Conservation (phyloP, 768 basidiomycete genomes). For the Collybiopsis luxurians region DNA sequence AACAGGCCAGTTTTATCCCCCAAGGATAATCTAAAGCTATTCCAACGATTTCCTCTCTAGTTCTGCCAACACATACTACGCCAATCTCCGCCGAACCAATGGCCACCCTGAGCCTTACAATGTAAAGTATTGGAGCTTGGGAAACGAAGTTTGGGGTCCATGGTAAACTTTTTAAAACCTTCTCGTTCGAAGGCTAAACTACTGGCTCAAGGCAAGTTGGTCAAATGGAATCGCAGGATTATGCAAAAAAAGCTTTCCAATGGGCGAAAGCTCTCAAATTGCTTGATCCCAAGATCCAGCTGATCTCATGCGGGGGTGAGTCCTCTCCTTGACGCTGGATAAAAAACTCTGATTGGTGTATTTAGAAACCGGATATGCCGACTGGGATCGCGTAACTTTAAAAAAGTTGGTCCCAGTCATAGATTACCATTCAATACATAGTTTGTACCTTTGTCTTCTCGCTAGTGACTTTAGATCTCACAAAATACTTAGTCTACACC, state of each 20-base stretch:
- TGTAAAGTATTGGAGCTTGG: conserved; percentile 45
- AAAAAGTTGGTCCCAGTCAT: conserved; percentile 42
- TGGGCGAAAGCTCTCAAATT: conserved; percentile 62
- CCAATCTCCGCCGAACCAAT: conserved; percentile 56
- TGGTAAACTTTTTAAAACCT: conserved; percentile 34
- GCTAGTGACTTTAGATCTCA: background rate
- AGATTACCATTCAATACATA: conserved; percentile 49
- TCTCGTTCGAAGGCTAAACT: conserved; percentile 9
- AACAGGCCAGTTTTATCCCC: conserved; percentile 36
- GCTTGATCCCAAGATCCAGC: conserved; percentile 52
- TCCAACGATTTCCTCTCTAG: too few species aligned
- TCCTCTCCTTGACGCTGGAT: background rate
- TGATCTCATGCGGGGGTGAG: conserved; percentile 53
- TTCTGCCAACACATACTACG: conserved; percentile 44
- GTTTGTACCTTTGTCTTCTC: conserved; percentile 18
- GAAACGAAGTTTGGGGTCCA: conserved; percentile 58
- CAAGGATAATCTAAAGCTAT: too few species aligned
- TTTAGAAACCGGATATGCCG: conserved; percentile 37
- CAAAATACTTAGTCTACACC: conserved; percentile 31
- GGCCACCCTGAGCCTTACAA: conserved; percentile 54
- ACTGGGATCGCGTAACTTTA: conserved; percentile 42
- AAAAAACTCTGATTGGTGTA: background rate
- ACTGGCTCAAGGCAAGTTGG: conserved; percentile 34
- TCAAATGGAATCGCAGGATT: conserved; percentile 52
- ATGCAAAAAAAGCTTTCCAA: conserved; percentile 52